These are phyloP conservation scores for Phytophthora ramorum DNA, from an alignment of 352 stramenopile genomes.

Conservation along the genomic window DNA sequence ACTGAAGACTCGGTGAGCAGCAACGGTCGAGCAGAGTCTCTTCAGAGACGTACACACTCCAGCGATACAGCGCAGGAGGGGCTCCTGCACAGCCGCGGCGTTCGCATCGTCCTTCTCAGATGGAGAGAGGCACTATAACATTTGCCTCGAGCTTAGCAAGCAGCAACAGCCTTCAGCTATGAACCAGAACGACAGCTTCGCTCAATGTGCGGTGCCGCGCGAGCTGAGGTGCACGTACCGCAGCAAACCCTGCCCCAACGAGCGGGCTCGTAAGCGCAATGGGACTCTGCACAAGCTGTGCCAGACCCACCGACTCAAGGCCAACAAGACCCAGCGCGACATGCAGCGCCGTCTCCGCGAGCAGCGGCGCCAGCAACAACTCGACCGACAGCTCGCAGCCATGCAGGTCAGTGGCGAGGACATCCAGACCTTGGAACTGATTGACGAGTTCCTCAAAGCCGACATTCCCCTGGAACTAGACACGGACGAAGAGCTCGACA, in stretches of 20 bases:
- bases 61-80: conserved; percentile 5
- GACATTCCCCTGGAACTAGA: conserved; percentile 38
- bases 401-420: conserved; percentile 22
- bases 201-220: conserved; percentile 15
- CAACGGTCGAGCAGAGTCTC: neutral
- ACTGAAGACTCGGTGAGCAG: conserved; percentile 3
- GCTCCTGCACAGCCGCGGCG: conserved; percentile 5
- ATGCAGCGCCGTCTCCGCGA: conserved; percentile 46
- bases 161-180: conserved; percentile 19
- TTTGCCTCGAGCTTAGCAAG: conserved; percentile 31
- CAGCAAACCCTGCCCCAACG: conserved; percentile 55
- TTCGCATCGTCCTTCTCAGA: conserved; percentile 1
- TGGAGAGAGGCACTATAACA: conserved; percentile 26
- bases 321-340: conserved; percentile 63
- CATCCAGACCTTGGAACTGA: conserved; percentile 23
- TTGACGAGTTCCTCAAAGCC: conserved; percentile 36
- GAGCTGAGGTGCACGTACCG: conserved; percentile 54
- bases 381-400: conserved; percentile 27
- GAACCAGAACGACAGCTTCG: conserved; percentile 24
- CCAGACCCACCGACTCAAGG: conserved; percentile 55
- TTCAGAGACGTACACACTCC: neutral
- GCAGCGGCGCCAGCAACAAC: conserved; percentile 34
- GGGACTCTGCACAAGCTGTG: conserved; percentile 61
- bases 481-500: conserved; percentile 39
- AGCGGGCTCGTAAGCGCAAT: conserved; percentile 58